phyloP scores from a whole-genome alignment of 129 eudicot species.

The Saussurea involucrata region DNA sequence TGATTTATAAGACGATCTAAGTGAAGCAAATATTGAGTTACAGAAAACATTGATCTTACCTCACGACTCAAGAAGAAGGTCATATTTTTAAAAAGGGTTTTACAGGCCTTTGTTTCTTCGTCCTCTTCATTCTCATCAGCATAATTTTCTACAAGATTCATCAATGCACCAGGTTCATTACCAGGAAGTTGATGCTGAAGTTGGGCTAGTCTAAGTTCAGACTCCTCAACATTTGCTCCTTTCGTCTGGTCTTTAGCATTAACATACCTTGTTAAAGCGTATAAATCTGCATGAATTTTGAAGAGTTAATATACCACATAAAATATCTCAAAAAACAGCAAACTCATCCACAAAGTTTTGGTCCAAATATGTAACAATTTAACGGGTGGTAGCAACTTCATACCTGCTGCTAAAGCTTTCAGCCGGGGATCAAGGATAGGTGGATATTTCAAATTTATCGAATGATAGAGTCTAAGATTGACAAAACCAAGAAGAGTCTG shows the following conservation, averaged over 20 bases:
- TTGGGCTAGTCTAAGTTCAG: constrained; percentile 78
- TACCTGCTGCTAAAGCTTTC: constrained; percentile 93
- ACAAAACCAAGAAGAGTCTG: constrained; percentile 80
- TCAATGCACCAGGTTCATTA: constrained; percentile 73
- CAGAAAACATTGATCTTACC: constrained; percentile 28
- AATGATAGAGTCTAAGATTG: constrained; percentile 64
- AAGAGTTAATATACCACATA: not conserved
- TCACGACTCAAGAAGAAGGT: constrained; percentile 77
- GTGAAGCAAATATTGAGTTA: not conserved
- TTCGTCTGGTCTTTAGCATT: constrained; percentile 35
- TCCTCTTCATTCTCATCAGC: constrained; percentile 55
- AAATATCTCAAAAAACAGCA: not conserved
- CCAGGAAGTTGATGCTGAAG: constrained; percentile 82
- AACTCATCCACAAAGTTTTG: not conserved
- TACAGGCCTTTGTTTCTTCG: constrained; percentile 61
- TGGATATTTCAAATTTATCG: constrained; percentile 76
- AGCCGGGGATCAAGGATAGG: constrained; percentile 78
- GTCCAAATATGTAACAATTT: not conserved
- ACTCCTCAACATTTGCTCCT: constrained; percentile 41
- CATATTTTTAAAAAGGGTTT: constrained; percentile 49
- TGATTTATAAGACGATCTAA: no score
- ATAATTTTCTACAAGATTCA: constrained; percentile 63
- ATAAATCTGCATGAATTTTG: constrained; percentile 57
- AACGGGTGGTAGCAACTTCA: not conserved
- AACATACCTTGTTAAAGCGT: constrained; percentile 65